Conservation (phyloP, 495 filamentous ascomycete genomes). For the Durotheca rogersii region DNA sequence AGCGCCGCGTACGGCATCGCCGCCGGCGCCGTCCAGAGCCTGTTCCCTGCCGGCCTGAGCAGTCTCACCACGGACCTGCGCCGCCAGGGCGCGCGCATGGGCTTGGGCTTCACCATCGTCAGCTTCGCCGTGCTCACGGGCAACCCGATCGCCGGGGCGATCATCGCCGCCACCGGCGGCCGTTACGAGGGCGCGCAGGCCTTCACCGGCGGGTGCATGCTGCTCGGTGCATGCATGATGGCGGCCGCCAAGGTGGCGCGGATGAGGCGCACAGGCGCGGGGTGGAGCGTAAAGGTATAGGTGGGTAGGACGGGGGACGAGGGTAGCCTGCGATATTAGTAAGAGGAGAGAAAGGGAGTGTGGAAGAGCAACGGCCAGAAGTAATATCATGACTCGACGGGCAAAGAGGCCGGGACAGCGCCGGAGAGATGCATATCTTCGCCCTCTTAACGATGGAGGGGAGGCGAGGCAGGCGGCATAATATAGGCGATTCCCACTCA, state of each 20-base stretch:
- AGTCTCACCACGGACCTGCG: constrained; percentile 61
- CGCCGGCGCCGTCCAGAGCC: constrained; percentile 66
- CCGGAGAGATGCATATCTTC: no score
- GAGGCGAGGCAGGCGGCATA: no score
- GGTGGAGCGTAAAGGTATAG: constrained; percentile 34
- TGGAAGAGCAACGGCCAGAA: neutral
- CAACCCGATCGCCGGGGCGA: constrained; percentile 70
- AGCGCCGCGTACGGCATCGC: constrained; percentile 64
- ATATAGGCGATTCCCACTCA: no score
- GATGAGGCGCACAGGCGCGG: constrained; percentile 34
- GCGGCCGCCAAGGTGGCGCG: constrained; percentile 38
- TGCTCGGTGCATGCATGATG: constrained; percentile 48
- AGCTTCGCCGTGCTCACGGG: constrained; percentile 73
- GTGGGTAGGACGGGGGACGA: neutral
- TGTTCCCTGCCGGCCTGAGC: constrained; percentile 64
- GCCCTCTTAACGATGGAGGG: no score
- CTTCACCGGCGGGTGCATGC: constrained; percentile 54
- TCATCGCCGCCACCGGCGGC: constrained; percentile 56
- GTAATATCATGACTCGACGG: no score
- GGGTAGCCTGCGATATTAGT: neutral
- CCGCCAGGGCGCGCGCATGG: constrained; percentile 71
- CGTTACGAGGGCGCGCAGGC: constrained; percentile 64
- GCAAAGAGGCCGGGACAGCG: no score
- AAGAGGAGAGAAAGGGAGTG: neutral
- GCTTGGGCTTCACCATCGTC: constrained; percentile 77